These are phyloP conservation scores for Acrodontium crateriforme DNA, from an alignment of 2,329 filamentous ascomycete genomes.

Conservation along the genomic window DNA sequence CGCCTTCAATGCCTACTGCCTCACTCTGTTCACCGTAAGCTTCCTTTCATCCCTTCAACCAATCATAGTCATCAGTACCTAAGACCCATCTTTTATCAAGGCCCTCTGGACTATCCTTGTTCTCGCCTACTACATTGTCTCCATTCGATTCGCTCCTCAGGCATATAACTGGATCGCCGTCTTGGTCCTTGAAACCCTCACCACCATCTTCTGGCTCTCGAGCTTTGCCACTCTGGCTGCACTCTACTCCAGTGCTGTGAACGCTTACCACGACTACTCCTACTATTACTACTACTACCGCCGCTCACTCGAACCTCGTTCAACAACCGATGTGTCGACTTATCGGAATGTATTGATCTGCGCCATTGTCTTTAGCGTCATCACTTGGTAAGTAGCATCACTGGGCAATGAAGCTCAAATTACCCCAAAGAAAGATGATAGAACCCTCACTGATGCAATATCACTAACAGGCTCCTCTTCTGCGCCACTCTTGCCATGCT, in stretches of 20 bases:
- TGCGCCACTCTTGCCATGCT: not conserved
- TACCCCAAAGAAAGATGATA: too few species aligned
- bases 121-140: conserved; percentile 5
- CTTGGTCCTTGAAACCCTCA: conserved; percentile 3
- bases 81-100: conserved; percentile 1
- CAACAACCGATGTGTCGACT: not conserved
- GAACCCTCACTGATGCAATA: not conserved
- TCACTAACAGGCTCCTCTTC: not conserved
- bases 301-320: not conserved
- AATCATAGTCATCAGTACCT: not conserved
- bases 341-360: not conserved
- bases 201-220: conserved; percentile 5
- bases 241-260: not conserved
- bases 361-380: not conserved
- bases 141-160: conserved; percentile 1
- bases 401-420: not conserved
- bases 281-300: not conserved
- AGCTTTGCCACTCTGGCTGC: conserved; percentile 3
- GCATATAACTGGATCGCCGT: conserved; percentile 5
- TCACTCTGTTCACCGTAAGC: not conserved
- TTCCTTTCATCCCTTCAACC: not conserved
- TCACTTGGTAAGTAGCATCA: conserved; percentile 1
- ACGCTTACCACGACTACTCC: not conserved
- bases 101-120: conserved; percentile 3
- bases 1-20: not conserved